phyloP scores from a whole-genome alignment of 2,329 filamentous ascomycete species.

The Lachnellula occidentalis region DNA sequence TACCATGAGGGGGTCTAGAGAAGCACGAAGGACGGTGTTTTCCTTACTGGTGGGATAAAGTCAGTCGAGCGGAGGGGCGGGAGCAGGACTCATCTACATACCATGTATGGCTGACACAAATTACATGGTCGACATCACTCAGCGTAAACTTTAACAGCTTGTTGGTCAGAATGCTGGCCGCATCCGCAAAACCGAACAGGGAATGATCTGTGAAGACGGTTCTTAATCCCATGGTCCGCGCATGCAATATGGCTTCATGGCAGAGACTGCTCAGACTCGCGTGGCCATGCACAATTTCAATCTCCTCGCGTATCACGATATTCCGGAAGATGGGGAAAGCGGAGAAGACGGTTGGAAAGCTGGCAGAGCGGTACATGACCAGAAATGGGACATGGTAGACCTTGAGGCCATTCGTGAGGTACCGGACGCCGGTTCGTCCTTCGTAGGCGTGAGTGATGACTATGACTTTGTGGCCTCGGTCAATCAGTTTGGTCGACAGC shows the following conservation, averaged over 20 bases:
- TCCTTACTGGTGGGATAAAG: conserved; percentile 64
- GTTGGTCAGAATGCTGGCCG: conserved; percentile 91
- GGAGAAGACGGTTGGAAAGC: conserved; percentile 95
- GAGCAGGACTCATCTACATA: conserved; percentile 36
- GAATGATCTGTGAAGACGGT: conserved; percentile 98
- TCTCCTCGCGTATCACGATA: conserved; percentile 87
- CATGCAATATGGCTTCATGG: conserved; percentile 91
- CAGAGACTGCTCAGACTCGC: conserved; percentile 88
- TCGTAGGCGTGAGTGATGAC: conserved; percentile 95
- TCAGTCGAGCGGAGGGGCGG: neutral
- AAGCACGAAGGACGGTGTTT: conserved; percentile 91
- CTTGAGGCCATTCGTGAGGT: conserved; percentile 95
- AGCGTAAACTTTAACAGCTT: conserved; percentile 94
- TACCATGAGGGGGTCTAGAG: conserved; percentile 92
- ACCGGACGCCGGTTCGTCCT: conserved; percentile 84
- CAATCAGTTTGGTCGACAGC: conserved; percentile 89
- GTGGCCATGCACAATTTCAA: conserved; percentile 98
- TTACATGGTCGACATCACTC: conserved; percentile 96
- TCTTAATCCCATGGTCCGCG: conserved; percentile 88
- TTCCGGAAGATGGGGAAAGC: conserved; percentile 98
- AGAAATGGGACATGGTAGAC: conserved; percentile 97
- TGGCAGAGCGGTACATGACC: conserved; percentile 88
- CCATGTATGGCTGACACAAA: conserved; percentile 98
- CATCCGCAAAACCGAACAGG: conserved; percentile 94
- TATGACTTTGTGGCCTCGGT: conserved; percentile 96